These are phyloP conservation scores for Serendipita sp. DNA, from an alignment of 768 basidiomycete genomes.

Conservation along the genomic window DNA sequence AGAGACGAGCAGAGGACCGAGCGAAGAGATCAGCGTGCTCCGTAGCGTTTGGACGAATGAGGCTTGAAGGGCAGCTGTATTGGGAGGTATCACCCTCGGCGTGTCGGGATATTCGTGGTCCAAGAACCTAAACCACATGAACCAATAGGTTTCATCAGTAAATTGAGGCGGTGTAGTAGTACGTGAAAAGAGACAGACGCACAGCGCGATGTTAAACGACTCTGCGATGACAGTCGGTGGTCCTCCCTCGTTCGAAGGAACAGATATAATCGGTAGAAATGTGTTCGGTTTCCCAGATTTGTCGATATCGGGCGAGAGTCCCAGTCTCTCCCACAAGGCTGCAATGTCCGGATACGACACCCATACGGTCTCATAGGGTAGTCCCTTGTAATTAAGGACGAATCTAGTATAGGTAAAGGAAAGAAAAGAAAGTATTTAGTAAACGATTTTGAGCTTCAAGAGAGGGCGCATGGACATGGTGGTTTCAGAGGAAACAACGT, in stretches of 20 bases:
- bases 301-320: background rate
- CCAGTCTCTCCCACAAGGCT: background rate
- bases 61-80: constrained; percentile 1
- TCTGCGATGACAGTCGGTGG: constrained; percentile 3
- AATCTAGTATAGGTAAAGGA: constrained; percentile 26
- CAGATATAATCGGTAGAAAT: background rate
- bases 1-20: background rate
- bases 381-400: constrained; percentile 58
- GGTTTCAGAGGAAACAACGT: background rate
- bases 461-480: background rate
- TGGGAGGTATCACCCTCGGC: background rate
- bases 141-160: background rate
- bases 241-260: background rate
- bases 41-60: background rate
- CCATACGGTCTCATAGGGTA: constrained; percentile 55
- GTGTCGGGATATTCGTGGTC: background rate
- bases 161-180: no score
- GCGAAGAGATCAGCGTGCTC: background rate
- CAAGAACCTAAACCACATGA: background rate
- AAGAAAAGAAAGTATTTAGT: background rate
- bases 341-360: constrained; percentile 54
- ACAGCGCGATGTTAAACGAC: constrained; percentile 4
- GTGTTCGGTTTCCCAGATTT: background rate
- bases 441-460: background rate
- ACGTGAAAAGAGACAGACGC: background rate